A percentile compares a stretch with the other conserved stretches of the same genome.
These are phyloP conservation scores for Vigna unguiculata DNA, from an alignment of 306 rosid genomes.

Conservation along the genomic window DNA sequence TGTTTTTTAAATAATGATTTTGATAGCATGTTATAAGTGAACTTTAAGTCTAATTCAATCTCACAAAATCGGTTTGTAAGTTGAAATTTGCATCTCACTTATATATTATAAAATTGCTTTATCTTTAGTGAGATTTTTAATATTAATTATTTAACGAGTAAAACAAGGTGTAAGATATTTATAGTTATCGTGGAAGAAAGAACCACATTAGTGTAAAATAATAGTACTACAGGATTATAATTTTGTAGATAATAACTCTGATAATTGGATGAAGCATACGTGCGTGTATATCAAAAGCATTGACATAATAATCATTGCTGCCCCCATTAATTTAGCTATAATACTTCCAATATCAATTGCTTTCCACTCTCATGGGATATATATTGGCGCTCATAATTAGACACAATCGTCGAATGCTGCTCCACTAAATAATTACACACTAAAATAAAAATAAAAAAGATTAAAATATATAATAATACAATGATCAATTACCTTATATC, in stretches of 20 bases:
- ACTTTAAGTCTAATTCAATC: too few relatives aligned
- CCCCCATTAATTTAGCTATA: constrained; percentile 46
- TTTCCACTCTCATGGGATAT: constrained; percentile 33
- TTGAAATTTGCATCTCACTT: too few relatives aligned
- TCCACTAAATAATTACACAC: constrained; percentile 36
- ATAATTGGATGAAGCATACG: constrained; percentile 18
- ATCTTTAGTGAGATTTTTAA: too few relatives aligned
- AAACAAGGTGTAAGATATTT: constrained; percentile 26
- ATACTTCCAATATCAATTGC: constrained; percentile 41
- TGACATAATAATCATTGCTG: constrained; percentile 36
- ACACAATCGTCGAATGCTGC: constrained; percentile 20
- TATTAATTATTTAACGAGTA: constrained; percentile 9
- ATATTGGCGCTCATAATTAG: constrained; percentile 25
- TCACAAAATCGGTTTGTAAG: too few relatives aligned
- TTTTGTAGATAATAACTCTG: constrained; percentile 1
- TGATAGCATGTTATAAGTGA: too few relatives aligned
- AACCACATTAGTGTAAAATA: constrained; percentile 10
- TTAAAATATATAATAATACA: too few relatives aligned
- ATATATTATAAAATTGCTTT: too few relatives aligned
- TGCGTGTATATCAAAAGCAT: constrained; percentile 19
- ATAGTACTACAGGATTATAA: not conserved
- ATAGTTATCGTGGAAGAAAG: constrained; percentile 41
- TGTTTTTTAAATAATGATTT: too few relatives aligned
- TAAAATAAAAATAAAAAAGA: too few relatives aligned
- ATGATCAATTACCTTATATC: too few relatives aligned